phyloP scores from a whole-genome alignment of 768 basidiomycete species.

The Sutorius australiensis region DNA sequence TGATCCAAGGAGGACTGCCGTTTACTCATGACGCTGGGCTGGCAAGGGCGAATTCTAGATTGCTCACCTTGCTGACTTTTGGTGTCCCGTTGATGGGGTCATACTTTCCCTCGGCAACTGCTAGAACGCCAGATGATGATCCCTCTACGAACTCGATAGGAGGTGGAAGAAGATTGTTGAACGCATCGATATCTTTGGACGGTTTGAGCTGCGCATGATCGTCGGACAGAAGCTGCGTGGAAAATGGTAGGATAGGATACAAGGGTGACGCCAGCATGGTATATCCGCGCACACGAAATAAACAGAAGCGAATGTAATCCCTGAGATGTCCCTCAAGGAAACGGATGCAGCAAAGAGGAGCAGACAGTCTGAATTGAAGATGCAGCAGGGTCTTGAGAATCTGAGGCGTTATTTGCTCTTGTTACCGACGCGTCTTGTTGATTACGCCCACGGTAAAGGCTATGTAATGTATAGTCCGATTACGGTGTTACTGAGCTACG shows the following conservation, averaged over 20 bases:
- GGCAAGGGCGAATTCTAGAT: neutral
- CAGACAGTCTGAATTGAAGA: conserved; percentile 14
- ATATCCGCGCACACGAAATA: conserved; percentile 16
- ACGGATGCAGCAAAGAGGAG: conserved; percentile 12
- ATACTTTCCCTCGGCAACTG: conserved; percentile 72
- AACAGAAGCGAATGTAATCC: conserved; percentile 2
- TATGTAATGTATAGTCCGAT: neutral
- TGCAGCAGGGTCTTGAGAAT: conserved; percentile 6
- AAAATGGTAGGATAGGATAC: conserved; percentile 50
- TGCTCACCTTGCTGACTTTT: conserved; percentile 48
- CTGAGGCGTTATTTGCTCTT: conserved; percentile 24
- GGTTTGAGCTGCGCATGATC: conserved; percentile 58
- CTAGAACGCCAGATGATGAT: conserved; percentile 71
- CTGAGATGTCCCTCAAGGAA: conserved; percentile 2
- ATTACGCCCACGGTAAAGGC: neutral
- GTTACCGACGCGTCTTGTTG: conserved; percentile 22
- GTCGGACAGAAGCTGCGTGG: conserved; percentile 46
- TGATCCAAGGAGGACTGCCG: conserved; percentile 16
- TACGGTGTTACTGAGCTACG: neutral
- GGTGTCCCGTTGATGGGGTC: conserved; percentile 75
- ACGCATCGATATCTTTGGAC: conserved; percentile 66
- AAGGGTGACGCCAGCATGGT: conserved; percentile 68
- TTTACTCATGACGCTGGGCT: conserved; percentile 1
- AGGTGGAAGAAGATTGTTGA: conserved; percentile 76
- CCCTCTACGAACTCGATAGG: conserved; percentile 82